Evolutionary conservation across 306 rosid species (phyloP).

Genomic region (Macrotyloma uniflorum): DNA sequence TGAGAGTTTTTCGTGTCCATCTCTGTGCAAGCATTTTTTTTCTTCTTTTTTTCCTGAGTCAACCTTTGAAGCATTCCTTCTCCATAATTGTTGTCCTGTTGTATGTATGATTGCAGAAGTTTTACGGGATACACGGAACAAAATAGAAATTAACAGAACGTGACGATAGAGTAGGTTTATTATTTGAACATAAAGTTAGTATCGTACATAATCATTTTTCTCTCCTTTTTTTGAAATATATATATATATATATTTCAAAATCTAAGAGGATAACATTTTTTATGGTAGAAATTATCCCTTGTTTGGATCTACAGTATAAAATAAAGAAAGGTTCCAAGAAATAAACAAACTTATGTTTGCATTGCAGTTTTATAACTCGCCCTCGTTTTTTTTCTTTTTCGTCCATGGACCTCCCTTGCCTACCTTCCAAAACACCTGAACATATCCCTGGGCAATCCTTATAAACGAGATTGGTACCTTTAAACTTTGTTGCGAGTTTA

Average conservation of each 20-base stretch:
- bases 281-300: neutral
- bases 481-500: neutral
- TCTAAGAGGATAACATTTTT: neutral
- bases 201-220: neutral
- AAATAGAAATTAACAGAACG: neutral
- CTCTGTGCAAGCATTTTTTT: neutral
- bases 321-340: neutral
- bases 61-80: neutral
- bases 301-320: neutral
- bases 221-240: neutral
- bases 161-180: neutral
- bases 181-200: neutral
- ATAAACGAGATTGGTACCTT: neutral
- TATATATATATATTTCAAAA: neutral
- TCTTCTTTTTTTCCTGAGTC: neutral
- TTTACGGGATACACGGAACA: neutral
- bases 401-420: neutral
- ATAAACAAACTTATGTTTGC: neutral
- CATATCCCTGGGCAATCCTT: neutral
- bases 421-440: neutral
- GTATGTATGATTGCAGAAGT: constrained; percentile 7
- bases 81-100: neutral
- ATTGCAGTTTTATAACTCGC: neutral
- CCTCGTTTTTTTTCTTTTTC: neutral
- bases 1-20: neutral